phyloP scores from a whole-genome alignment of 2,329 filamentous ascomycete species.

The Hirsutella minnesotensis region DNA sequence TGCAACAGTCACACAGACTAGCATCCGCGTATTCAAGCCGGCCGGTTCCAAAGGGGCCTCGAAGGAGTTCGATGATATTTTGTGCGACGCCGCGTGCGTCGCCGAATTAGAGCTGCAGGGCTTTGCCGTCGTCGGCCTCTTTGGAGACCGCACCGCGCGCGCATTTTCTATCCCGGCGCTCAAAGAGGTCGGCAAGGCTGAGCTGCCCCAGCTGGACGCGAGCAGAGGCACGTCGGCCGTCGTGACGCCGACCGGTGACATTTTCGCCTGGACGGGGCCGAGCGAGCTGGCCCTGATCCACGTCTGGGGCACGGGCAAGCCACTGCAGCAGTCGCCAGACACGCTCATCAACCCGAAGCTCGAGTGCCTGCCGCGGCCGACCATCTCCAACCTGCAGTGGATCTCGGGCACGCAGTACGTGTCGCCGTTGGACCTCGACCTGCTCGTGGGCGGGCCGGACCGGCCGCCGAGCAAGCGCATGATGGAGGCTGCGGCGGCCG shows the following conservation, averaged over 20 bases:
- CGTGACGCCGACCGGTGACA: slow-evolving; percentile 67
- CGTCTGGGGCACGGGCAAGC: slow-evolving; percentile 66
- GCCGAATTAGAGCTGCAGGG: slow-evolving; percentile 64
- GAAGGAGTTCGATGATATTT: slow-evolving; percentile 71
- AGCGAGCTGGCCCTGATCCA: slow-evolving; percentile 76
- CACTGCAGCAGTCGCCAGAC: slow-evolving; percentile 53
- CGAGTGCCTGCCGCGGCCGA: slow-evolving; percentile 66
- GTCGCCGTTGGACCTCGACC: slow-evolving; percentile 74
- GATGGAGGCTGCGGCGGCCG: slow-evolving; percentile 65
- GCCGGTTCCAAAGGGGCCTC: slow-evolving; percentile 80
- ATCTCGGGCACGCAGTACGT: slow-evolving; percentile 90
- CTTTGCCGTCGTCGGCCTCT: slow-evolving; percentile 70
- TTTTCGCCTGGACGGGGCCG: slow-evolving; percentile 81
- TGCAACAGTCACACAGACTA: slow-evolving; percentile 48
- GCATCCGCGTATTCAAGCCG: slow-evolving; percentile 81
- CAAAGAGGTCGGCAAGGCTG: slow-evolving; percentile 65
- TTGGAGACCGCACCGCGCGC: slow-evolving; percentile 68
- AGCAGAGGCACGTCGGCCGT: slow-evolving; percentile 57
- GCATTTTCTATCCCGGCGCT: slow-evolving; percentile 80
- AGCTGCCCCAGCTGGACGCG: slow-evolving; percentile 60
- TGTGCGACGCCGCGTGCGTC: slow-evolving; percentile 73
- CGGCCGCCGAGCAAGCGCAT: slow-evolving; percentile 82
- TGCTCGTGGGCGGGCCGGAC: slow-evolving; percentile 80
- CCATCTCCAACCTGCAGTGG: slow-evolving; percentile 94
- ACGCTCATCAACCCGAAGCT: slow-evolving; percentile 68